Evolutionary conservation across 2,329 filamentous ascomycete species (phyloP), one percentile per base, ranked within the genome.

Genomic region (Podosphaera fusca): DNA sequence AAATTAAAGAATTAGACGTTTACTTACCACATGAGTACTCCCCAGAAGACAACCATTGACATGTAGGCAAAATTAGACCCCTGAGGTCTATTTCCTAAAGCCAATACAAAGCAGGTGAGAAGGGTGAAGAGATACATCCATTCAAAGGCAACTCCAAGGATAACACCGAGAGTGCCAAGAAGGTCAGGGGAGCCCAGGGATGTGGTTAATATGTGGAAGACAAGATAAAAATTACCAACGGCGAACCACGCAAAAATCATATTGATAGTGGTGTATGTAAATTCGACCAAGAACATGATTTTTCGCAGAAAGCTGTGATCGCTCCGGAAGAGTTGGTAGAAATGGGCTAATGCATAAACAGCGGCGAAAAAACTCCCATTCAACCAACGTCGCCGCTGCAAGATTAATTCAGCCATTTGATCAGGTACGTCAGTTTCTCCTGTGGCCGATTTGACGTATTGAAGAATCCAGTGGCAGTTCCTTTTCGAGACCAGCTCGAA

Each of bases 201-300:
- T 9, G 81, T 84, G 0, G 90, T 96, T 61, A 98, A 74, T 67
- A 98, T 96, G 70, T 89, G 89, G 75, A 98, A 98, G 63, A 98
- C 90, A 67, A 98, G 73, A 78, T 96, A 98, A 77, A 98, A 98
- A 73, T 98, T 98, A 67, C 92, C 85, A 66, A 96, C 92, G 64
- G 85, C 87, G 68, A 98, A 96, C 92, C 92, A 98, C 56, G 92
- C 89, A 69, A 96, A 98, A 67, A 98, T 78, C 87, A 96, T 95
- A 75, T 87, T 94, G 70, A 90, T 77, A 0, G 87, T 92, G 70
- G 95, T 89, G 73, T 95, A 98, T 63, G 84, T 74, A 69, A 95
- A 96, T 68, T 98, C 92, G 63, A 96, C 70, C 64, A 95, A 78
- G 70, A 98, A 86, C 75, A 86, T 87, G 59, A 90, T 73, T 70